Percentiles rank a stretch among this genome's conserved stretches.
These are phyloP conservation scores for Murraya koenigii DNA, from an alignment of 345 rosid genomes.

Conservation along the genomic window DNA sequence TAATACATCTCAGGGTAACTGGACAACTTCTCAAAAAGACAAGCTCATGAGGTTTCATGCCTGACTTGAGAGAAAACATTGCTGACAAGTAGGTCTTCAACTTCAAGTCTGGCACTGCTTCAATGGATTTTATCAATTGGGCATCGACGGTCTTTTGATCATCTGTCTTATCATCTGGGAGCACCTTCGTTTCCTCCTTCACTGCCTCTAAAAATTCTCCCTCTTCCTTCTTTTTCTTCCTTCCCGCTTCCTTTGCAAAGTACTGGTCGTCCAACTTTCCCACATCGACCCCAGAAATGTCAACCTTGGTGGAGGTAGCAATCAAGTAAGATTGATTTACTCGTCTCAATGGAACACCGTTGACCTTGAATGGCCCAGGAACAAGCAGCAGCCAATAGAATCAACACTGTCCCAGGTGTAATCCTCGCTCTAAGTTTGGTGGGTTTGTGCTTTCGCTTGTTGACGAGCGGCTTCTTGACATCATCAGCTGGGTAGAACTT, in stretches of 20 bases:
- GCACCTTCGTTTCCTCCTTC: slow-evolving; percentile 63
- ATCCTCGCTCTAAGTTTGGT: slow-evolving; percentile 72
- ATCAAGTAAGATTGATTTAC: slow-evolving; percentile 67
- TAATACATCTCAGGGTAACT: background rate
- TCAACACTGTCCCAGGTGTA: slow-evolving; percentile 76
- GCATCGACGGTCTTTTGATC: slow-evolving; percentile 77
- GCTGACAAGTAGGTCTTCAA: slow-evolving; percentile 70
- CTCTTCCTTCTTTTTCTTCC: slow-evolving; percentile 74
- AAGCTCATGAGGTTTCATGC: slow-evolving; percentile 85
- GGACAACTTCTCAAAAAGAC: slow-evolving; percentile 43
- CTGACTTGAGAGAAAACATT: slow-evolving; percentile 70
- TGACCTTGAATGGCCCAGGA: slow-evolving; percentile 70
- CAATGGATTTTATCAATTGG: slow-evolving; percentile 58
- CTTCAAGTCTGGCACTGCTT: slow-evolving; percentile 63
- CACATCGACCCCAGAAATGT: slow-evolving; percentile 46
- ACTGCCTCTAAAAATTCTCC: slow-evolving; percentile 83
- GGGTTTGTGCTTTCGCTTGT: slow-evolving; percentile 65
- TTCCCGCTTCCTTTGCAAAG: slow-evolving; percentile 63
- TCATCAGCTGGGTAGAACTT: slow-evolving; percentile 83
- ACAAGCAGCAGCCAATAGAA: slow-evolving; percentile 59
- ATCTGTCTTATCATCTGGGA: slow-evolving; percentile 72
- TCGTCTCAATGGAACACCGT: slow-evolving; percentile 68
- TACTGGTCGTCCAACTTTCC: slow-evolving; percentile 63
- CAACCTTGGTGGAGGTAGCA: slow-evolving; percentile 73
- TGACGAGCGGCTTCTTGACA: slow-evolving; percentile 68